Evolutionary conservation across 345 rosid species (phyloP).

Genomic region (Camelina laxa): DNA sequence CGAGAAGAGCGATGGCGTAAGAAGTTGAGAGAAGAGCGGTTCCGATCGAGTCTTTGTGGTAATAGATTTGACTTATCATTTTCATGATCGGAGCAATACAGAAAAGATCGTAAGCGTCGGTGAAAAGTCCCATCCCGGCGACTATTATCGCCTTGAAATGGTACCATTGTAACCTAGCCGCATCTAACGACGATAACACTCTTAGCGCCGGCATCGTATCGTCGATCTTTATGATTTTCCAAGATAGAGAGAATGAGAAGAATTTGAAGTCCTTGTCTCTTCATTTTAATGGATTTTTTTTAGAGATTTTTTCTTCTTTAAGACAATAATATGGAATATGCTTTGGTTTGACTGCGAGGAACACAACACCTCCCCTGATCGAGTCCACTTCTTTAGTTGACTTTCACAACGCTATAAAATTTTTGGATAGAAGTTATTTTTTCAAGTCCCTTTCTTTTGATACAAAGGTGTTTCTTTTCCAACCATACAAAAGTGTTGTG

Average conservation of each 20-base stretch:
- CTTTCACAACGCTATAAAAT: not conserved
- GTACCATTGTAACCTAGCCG: conserved; percentile 51
- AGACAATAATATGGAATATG: conserved; percentile 36
- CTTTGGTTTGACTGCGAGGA: conserved; percentile 36
- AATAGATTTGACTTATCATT: conserved; percentile 52
- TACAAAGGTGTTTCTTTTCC: not conserved
- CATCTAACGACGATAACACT: conserved; percentile 47
- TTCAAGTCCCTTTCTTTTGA: too few relatives aligned
- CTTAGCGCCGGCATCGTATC: conserved; percentile 30
- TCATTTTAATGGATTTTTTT: conserved; percentile 15
- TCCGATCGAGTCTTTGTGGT: conserved; percentile 28
- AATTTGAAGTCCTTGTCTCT: conserved; percentile 25
- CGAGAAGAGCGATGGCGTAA: conserved; percentile 56
- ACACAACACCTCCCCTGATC: conserved; percentile 32
- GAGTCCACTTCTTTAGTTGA: conserved; percentile 40
- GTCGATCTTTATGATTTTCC: not conserved
- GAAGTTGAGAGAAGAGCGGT: conserved; percentile 45
- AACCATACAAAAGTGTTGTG: too few relatives aligned
- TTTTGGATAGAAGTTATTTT: conserved; percentile 17
- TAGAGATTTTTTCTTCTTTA: not conserved
- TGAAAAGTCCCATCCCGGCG: conserved; percentile 59
- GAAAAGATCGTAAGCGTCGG: conserved; percentile 58
- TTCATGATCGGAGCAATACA: conserved; percentile 51
- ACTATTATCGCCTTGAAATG: conserved; percentile 56
- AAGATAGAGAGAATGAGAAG: conserved; percentile 17